A percentile compares a stretch with the other conserved stretches of the same genome.
Conservation (phyloP, 2,329 filamentous ascomycete species). For the Monascus ruber region DNA sequence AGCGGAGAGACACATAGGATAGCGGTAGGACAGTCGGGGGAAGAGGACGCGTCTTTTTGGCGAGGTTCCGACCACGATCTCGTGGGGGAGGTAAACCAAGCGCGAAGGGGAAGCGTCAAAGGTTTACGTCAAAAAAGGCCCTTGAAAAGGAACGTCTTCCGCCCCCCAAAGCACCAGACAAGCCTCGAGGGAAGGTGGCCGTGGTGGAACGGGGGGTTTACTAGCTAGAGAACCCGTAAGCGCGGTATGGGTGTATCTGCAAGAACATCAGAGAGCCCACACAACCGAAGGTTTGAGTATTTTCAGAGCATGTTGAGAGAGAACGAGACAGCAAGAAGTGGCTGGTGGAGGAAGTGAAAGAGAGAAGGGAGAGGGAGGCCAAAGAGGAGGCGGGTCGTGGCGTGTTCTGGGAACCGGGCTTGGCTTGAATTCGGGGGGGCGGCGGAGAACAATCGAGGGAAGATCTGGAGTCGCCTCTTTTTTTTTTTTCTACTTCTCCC, state of each 20-base stretch:
- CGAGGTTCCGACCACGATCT: neutral
- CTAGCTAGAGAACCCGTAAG: constrained; percentile 8
- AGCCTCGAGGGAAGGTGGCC: constrained; percentile 4
- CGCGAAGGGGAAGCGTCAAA: constrained; percentile 7
- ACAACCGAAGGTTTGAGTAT: neutral
- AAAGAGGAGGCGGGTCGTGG: constrained; percentile 1
- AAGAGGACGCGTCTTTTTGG: constrained; percentile 9
- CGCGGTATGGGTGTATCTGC: constrained; percentile 5
- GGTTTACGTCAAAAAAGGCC: constrained; percentile 1
- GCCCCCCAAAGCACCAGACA: neutral
- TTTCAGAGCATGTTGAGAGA: neutral
- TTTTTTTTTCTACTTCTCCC: neutral
- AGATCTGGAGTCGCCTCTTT: neutral
- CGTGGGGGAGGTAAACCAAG: neutral
- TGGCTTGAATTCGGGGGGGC: neutral
- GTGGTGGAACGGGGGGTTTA: constrained; percentile 5
- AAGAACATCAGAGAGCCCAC: constrained; percentile 15
- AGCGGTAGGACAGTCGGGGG: constrained; percentile 4
- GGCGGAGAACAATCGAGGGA: constrained; percentile 11
- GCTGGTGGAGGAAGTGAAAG: constrained; percentile 9
- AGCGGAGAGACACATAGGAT: constrained; percentile 6
- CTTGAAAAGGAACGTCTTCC: neutral
- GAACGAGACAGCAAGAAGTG: constrained; percentile 3
- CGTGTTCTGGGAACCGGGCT: neutral
- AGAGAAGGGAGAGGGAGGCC: constrained; percentile 5